phyloP scores from a whole-genome alignment of 108 stramenopile species.

The Fistulifera pelliculosa region DNA sequence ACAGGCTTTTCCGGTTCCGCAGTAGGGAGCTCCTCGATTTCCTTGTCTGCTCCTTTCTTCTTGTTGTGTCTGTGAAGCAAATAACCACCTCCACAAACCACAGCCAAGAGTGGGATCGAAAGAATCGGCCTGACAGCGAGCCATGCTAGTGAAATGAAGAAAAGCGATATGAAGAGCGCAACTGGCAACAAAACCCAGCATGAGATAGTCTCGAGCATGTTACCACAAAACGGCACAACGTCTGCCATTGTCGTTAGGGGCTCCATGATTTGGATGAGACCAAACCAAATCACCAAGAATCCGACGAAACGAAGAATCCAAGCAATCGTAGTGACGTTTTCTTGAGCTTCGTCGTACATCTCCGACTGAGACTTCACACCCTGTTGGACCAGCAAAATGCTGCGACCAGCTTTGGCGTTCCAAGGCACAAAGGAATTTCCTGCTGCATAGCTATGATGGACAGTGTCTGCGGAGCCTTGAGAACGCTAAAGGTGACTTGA shows the following conservation, averaged over 20 bases:
- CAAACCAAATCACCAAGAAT: slow-evolving; percentile 18
- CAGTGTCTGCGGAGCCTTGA: slow-evolving; percentile 10
- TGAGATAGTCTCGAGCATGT: slow-evolving; percentile 8
- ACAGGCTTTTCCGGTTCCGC: no score
- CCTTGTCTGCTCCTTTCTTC: no score
- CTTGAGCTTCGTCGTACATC: slow-evolving; percentile 27
- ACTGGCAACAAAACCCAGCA: slow-evolving; percentile 2
- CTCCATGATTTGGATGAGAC: slow-evolving; percentile 14
- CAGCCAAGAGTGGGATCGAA: slow-evolving; percentile 3
- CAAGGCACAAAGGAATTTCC: slow-evolving; percentile 11
- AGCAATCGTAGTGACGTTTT: slow-evolving; percentile 8
- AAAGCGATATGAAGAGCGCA: slow-evolving; percentile 3
- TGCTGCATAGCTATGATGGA: slow-evolving; percentile 24
- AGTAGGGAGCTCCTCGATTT: no score
- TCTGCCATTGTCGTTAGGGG: slow-evolving; percentile 24
- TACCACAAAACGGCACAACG: slow-evolving; percentile 24
- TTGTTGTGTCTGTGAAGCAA: no score
- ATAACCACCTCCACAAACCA: neutral
- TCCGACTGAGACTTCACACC: slow-evolving; percentile 8
- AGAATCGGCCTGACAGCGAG: slow-evolving; percentile 9
- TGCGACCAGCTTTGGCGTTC: slow-evolving; percentile 11
- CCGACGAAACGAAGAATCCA: slow-evolving; percentile 26
- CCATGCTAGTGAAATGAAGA: slow-evolving; percentile 12
- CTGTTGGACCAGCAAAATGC: slow-evolving; percentile 13
- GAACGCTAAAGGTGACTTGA: slow-evolving; percentile 14